Evolutionary conservation across 805 yeast genomes (phyloP), one percentile per base, ranked within the genome.

Genomic region (Saturnispora diversa): DNA sequence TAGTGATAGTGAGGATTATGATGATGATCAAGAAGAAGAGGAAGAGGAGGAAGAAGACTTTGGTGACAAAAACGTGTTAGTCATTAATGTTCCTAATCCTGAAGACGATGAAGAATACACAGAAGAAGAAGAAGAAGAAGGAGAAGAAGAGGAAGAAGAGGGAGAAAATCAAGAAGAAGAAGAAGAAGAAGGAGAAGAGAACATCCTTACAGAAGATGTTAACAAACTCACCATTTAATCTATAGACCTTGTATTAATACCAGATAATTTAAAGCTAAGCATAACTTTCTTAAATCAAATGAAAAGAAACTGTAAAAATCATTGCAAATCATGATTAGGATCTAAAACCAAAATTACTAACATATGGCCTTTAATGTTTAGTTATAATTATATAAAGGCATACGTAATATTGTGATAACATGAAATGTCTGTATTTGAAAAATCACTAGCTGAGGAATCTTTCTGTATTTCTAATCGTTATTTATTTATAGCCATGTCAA

Each of bases 401-500:
- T n/a, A n/a, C n/a, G n/a, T n/a, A n/a, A n/a, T n/a, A n/a, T n/a
- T n/a, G n/a, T n/a, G n/a, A n/a, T n/a, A n/a, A n/a, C n/a, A n/a
- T n/a, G n/a, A n/a, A n/a, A n/a, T n/a, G n/a, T n/a, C n/a, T n/a
- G n/a, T n/a, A n/a, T n/a, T n/a, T 2, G 2, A 6, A 26, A 26
- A 7, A n/a, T 15, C 12, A 26, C 9, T 15, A 26, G 9, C 9
- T 5, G 6, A 7, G 7, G 12, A 2, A 19, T 9, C 4, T 9
- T 13, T 23, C 7, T 28, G 4, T 6, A 10, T 34, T 34, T 30
- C 13, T 5, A 9, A 13, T 15, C 12, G 10, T 9, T 11, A 4
- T 20, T 17, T 19, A 13, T 25, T n/a, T 20, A 6, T 4, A 83
- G 9, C 75, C 77, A 15, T 37, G 40, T 27, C 42, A 17, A 28